Percentiles rank a stretch among this genome's conserved stretches.
Conservation (phyloP, 768 basidiomycete genomes). For the Rhizopogon roseolus region DNA sequence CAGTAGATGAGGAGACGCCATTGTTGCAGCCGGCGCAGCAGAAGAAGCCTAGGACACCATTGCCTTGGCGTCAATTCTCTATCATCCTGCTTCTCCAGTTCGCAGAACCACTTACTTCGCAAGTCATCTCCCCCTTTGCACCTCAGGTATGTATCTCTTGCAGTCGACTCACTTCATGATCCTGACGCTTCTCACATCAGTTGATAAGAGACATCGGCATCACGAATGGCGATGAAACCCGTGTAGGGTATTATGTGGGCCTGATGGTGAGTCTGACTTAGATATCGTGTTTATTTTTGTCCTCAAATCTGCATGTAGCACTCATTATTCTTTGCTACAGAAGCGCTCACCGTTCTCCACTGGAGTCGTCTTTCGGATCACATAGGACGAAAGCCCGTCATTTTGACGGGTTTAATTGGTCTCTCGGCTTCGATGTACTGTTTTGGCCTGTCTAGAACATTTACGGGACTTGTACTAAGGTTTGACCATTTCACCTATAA, state of each 20-base stretch:
- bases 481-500: conserved; percentile 4
- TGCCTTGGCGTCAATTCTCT: conserved; percentile 67
- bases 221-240: conserved; percentile 63
- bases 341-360: conserved; percentile 67
- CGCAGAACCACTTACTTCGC: conserved; percentile 69
- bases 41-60: conserved; percentile 42
- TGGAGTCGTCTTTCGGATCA: conserved; percentile 73
- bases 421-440: conserved; percentile 65
- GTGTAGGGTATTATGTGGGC: conserved; percentile 75
- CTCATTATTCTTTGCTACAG: conserved; percentile 72
- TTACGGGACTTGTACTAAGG: conserved; percentile 57
- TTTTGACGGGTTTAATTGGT: conserved; percentile 61
- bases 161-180: background rate
- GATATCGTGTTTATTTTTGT: background rate
- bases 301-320: conserved; percentile 39
- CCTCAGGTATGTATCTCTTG: conserved; percentile 47
- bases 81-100: conserved; percentile 72
- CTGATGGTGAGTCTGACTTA: conserved; percentile 45
- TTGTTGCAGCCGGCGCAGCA: conserved; percentile 36
- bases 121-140: conserved; percentile 74
- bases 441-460: conserved; percentile 69
- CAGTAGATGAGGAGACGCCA: conserved; percentile 61
- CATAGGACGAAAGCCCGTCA: conserved; percentile 72
- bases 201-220: conserved; percentile 64
- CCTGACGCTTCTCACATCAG: conserved; percentile 28